phyloP scores from a whole-genome alignment of 306 rosid species.

The Gleditsia sinensis region DNA sequence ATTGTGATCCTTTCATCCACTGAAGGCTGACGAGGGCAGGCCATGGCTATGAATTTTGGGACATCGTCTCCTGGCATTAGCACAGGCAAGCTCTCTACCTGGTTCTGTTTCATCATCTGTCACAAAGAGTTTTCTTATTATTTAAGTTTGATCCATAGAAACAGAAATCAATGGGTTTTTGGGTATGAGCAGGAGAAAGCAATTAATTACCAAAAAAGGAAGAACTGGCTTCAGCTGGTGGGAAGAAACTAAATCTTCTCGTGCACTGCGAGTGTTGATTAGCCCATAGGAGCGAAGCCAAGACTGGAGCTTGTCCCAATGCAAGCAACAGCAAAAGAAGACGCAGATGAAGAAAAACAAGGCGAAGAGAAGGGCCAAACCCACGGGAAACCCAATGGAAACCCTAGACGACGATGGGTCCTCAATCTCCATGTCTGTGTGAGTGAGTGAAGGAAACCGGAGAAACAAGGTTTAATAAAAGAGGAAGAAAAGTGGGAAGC shows the following conservation, averaged over 20 bases:
- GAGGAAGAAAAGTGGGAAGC: background rate
- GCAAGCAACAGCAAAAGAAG: conserved; percentile 65
- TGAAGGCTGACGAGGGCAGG: conserved; percentile 62
- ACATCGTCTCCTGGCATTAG: conserved; percentile 83
- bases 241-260: conserved; percentile 24
- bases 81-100: conserved; percentile 52
- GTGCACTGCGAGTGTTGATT: background rate
- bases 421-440: conserved; percentile 42
- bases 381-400: conserved; percentile 59
- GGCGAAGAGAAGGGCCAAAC: conserved; percentile 60
- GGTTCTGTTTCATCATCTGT: conserved; percentile 44
- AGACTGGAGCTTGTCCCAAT: conserved; percentile 58
- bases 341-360: conserved; percentile 36
- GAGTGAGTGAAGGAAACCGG: conserved; percentile 8
- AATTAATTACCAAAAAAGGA: conserved; percentile 42
- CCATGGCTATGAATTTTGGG: conserved; percentile 72
- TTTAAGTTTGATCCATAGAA: no score
- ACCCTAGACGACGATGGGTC: conserved; percentile 29
- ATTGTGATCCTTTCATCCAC: conserved; percentile 40
- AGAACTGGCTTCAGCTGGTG: conserved; percentile 36
- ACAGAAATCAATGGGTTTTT: background rate
- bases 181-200: background rate
- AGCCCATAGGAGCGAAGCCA: conserved; percentile 28
- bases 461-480: background rate
- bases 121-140: no score